phyloP scores from a whole-genome alignment of 2,329 filamentous ascomycete genomes.

The Sporothrix variecibatus region DNA sequence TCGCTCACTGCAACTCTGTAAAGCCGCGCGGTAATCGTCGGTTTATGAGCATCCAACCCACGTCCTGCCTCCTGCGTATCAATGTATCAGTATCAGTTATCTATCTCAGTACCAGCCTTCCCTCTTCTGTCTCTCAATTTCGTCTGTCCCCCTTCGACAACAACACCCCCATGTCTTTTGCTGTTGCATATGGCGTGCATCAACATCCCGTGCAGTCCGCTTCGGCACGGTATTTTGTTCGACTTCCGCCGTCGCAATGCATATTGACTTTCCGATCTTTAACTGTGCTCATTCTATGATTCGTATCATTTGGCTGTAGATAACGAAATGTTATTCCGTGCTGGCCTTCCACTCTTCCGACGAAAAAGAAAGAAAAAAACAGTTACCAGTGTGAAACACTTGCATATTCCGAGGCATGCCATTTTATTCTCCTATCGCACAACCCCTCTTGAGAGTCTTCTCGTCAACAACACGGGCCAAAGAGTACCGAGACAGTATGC shows the following conservation, averaged over 20 bases:
- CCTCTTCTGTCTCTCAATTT: neutral
- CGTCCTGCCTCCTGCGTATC: neutral
- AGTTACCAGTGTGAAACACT: constrained; percentile 1
- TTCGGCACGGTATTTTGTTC: neutral
- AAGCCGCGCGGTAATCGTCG: constrained; percentile 12
- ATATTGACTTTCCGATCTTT: neutral
- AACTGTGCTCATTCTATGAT: too few species aligned
- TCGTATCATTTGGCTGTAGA: neutral
- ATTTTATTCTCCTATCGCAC: constrained; percentile 20
- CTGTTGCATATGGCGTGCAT: neutral
- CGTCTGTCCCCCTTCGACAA: neutral
- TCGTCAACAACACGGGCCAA: neutral
- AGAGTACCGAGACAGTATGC: neutral
- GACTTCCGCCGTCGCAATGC: constrained; percentile 4
- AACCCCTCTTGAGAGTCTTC: neutral
- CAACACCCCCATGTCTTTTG: neutral
- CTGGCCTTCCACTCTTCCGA: neutral
- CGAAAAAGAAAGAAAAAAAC: neutral
- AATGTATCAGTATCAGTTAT: neutral
- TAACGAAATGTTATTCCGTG: constrained; percentile 4
- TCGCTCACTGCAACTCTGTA: neutral
- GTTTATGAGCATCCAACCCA: neutral
- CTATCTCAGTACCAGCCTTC: constrained; percentile 1
- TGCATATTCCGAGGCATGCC: neutral
- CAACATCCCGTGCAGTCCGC: neutral